These are phyloP conservation scores for Fistulifera solaris DNA, from an alignment of 108 stramenopile genomes.

Conservation along the genomic window DNA sequence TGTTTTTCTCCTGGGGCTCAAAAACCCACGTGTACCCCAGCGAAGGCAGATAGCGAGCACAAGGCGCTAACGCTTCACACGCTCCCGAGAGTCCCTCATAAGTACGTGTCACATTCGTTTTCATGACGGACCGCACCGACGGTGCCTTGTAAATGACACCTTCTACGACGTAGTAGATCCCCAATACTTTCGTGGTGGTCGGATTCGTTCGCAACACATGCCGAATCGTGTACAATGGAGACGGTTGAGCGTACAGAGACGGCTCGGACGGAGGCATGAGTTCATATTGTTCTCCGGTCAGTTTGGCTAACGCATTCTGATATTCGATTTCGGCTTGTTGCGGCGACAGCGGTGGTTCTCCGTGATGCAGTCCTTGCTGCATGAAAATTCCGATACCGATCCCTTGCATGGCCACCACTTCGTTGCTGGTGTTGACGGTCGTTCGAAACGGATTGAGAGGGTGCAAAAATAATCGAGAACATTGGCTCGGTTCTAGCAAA, in stretches of 20 bases:
- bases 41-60: conserved; percentile 66
- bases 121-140: conserved; percentile 63
- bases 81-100: conserved; percentile 55
- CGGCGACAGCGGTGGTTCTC: conserved; percentile 52
- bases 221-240: conserved; percentile 70
- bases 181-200: conserved; percentile 50
- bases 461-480: conserved; percentile 81
- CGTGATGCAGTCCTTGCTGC: conserved; percentile 45
- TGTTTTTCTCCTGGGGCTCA: conserved; percentile 37
- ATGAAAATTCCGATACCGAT: conserved; percentile 65
- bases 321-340: conserved; percentile 76
- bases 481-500: conserved; percentile 22
- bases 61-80: conserved; percentile 57
- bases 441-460: conserved; percentile 84
- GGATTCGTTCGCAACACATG: conserved; percentile 59
- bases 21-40: conserved; percentile 76
- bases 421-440: conserved; percentile 65
- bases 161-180: conserved; percentile 82
- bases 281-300: conserved; percentile 82
- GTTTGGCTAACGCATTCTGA: conserved; percentile 25
- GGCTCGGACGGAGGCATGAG: conserved; percentile 54
- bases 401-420: conserved; percentile 74
- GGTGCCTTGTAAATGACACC: conserved; percentile 81
- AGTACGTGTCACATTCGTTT: conserved; percentile 67
- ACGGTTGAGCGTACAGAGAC: conserved; percentile 38